Evolutionary conservation across 2,329 filamentous ascomycete species (phyloP), one percentile per base, ranked within the genome.

Genomic region (Fusarium pseudograminearum): DNA sequence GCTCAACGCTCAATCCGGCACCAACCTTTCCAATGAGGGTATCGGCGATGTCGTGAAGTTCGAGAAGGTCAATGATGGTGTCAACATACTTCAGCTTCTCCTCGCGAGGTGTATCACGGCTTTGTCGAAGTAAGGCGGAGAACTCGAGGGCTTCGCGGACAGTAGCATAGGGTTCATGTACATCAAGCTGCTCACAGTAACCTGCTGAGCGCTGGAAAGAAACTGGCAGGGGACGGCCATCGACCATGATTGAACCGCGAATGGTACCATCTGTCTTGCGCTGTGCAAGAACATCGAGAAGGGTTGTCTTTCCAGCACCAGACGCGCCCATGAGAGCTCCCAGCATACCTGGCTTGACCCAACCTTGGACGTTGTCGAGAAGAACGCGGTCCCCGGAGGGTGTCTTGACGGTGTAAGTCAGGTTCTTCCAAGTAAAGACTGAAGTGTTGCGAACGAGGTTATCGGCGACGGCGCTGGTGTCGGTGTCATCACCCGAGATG

Each of bases 221-320:
- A 3, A 88, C 84, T 31, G 93, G 91, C 7, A 91, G 85, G 14
- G 87, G 89, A 11, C 86, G 86, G 3, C 92, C 92, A 68, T 95
- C 91, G 18, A 95, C 91, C 63, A 93, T 78, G 83, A 94, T 91
- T 53, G 91, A 89, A 45, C 93, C 93, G 20, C 82, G 83, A 28
- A 95, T 91, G 4, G 91, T 89, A 71, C 93, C 93, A 80, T 93
- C 92, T 1, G 91, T 94, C 61, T 92, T 91, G 72, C 92, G 88
- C 65, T 91, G 92, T 7, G 93, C 93, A 33, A 97, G 85, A 4
- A 93, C 91, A 77, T 97, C 93, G 9, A 97, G 83, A 4, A 97
- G 85, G 0, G 93, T 96, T 0, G 93, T 97, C 80, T 97, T 97
- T 53, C 93, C 93, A 18, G 93, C 93, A 69, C 92, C 93, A 14